Evolutionary conservation across 129 eudicot genomes (phyloP), one percentile per base, ranked within the genome.

Genomic region (Artemisia argyi): DNA sequence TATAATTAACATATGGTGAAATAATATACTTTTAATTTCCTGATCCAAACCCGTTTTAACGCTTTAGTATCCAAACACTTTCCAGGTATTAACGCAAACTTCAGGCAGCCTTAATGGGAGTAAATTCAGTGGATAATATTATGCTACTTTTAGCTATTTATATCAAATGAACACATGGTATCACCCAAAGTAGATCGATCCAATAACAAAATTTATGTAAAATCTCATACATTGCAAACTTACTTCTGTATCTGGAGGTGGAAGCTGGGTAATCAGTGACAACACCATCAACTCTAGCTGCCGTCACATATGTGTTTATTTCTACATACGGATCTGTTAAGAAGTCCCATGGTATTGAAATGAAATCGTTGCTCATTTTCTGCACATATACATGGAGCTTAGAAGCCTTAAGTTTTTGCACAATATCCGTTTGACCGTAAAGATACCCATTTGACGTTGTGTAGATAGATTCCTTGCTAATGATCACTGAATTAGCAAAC

Each of bases 321-420:
- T 91, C 90, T 52, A 78, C 76, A 49, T 77, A 76, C 9, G 97
- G 77, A 62, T 91, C 97, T 2, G 92, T 81, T 63, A 88, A 85
- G 76, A 85, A 84, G 65, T 91, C 97, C 89, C 86, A 91, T 3
- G 95, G 79, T 69, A 85, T 89, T 75, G 90, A 77, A 20, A 78
- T 3, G 65, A 85, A 91, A 74, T 91, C 97, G 32, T 91, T 91
- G 32, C 56, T 63, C 86, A 91, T 83, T 24, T 66, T 20, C 52
- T 76, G 85, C 44, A 84, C 88, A 48, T 83, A 91, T 11, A 88
- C 97, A 0, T 77, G 53, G 59, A 91, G 83, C 59, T 76, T 66
- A 75, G 80, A 83, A 17, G 85, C 77, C 61, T 87, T 86, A 20
- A 91, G 78, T 73, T 75, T 84, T 12, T 75, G 47, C 61, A 84